These are phyloP conservation scores for Protea cynaroides DNA, from an alignment of 164 flowering plant genomes.

Conservation along the genomic window DNA sequence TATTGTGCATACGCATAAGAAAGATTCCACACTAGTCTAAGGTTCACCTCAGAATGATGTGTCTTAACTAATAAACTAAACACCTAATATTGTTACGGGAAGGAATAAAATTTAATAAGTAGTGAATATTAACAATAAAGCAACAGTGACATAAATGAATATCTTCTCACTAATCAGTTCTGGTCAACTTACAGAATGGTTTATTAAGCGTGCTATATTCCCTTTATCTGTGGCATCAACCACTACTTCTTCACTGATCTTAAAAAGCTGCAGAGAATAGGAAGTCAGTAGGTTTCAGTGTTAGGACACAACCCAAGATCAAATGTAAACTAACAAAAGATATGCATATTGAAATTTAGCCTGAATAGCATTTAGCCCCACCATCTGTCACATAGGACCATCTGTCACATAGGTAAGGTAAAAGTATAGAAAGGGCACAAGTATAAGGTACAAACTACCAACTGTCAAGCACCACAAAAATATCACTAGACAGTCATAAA, in stretches of 20 bases:
- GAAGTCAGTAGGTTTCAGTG: background rate
- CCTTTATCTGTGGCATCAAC: conserved; percentile 92
- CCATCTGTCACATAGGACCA: background rate
- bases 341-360: background rate
- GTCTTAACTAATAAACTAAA: background rate
- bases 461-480: too few species aligned
- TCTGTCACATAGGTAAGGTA: background rate
- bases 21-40: background rate
- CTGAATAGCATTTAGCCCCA: too few species aligned
- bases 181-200: conserved; percentile 72
- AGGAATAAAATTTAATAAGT: background rate
- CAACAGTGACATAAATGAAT: background rate
- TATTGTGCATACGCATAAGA: background rate
- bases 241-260: conserved; percentile 91
- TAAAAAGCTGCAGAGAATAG: conserved; percentile 67
- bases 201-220: conserved; percentile 88
- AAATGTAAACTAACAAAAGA: background rate
- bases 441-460: too few species aligned
- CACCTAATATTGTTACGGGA: background rate
- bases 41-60: too few species aligned
- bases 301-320: background rate
- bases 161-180: background rate
- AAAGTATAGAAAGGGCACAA: too few species aligned
- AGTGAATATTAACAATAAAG: background rate
- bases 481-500: too few species aligned